A percentile compares a stretch with the other conserved stretches of the same genome.
Conservation (phyloP, 2,329 filamentous ascomycete species). For the Cladosporium cucumerinum region DNA sequence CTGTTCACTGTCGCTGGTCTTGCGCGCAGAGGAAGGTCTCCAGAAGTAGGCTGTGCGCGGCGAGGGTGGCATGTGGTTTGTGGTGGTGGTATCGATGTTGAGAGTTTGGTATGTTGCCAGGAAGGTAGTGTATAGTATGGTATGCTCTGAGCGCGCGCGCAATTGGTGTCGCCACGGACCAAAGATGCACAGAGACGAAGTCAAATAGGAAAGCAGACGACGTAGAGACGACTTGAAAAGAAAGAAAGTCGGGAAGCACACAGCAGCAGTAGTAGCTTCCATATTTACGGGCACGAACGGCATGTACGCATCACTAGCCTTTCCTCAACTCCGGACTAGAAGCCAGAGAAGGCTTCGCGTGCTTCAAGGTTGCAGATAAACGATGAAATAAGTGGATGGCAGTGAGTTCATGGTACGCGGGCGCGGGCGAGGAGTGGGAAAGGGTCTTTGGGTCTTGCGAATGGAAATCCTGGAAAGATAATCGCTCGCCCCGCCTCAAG, state of each 20-base stretch:
- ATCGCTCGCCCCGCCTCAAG: background rate
- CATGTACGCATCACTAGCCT: background rate
- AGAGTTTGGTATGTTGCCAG: background rate
- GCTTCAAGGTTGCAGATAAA: background rate
- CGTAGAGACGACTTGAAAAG: background rate
- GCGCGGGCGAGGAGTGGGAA: background rate
- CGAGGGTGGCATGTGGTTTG: background rate
- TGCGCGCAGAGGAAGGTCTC: conserved; percentile 18
- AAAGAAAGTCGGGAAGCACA: background rate
- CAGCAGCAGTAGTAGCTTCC: background rate
- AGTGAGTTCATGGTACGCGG: conserved; percentile 11
- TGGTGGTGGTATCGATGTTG: background rate
- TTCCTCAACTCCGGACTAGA: background rate
- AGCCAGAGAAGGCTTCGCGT: background rate
- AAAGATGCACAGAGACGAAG: background rate
- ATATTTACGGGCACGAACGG: background rate
- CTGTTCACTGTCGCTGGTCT: conserved; percentile 34
- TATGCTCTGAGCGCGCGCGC: background rate
- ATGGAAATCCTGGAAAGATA: background rate
- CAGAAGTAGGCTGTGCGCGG: conserved; percentile 15
- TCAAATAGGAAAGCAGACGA: background rate
- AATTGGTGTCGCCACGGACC: background rate
- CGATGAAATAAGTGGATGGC: background rate
- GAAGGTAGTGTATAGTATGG: background rate
- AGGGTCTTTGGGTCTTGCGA: background rate